Base-by-base conservation (phyloP, 306 rosid species). In the Acmispon strigosus region DNA sequence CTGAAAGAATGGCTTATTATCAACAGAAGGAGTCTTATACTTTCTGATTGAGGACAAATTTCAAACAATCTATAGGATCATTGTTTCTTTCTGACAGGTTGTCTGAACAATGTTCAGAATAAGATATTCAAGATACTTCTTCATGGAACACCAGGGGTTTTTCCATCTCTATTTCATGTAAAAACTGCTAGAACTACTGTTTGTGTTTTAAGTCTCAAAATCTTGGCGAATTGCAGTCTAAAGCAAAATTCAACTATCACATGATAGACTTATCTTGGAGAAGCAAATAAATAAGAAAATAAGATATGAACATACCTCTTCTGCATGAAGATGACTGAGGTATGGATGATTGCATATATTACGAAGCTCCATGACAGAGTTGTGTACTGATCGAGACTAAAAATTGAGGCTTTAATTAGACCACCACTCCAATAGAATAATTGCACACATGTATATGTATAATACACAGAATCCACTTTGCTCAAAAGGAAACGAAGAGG, bases 341-440 rank as follows among this genome's bases (percentile, higher is more conserved):
- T 92, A 89, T 15, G 98, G 98, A 84, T 92, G 98, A 74, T 92
- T 92, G 84, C 98, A 92, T 71, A 92, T 92, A 83, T 92, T 92
- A 60, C 96, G 98, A 67, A 86, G 92, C 88, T 92, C 98, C 98
- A 92, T 92, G 44, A 92, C 98, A 36, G 98, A 87, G 72, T 92
- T 92, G 86, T 92, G 98, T 69, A 92, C 98, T 10, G 98, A 81
- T 44, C 96, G 96, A 41, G 74, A 84, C 98, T 92, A 82, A 76
- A 7, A 70, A 87, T 74, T 80, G 86, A n/a, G 85, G 87, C 22
- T 77, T 78, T 12, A 39, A 39, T 39, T 39, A 39, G 43, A 39
- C 10, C 43, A 39, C 43, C 43, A 39, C 12, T 8, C 43, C 43
- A 39, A 1, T 9, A 39, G 43, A 8, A 9, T 9, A 39, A 39